Evolutionary conservation across 1,284 basidiomycete genomes (phyloP).

Genomic region (Cronartium ribicola): DNA sequence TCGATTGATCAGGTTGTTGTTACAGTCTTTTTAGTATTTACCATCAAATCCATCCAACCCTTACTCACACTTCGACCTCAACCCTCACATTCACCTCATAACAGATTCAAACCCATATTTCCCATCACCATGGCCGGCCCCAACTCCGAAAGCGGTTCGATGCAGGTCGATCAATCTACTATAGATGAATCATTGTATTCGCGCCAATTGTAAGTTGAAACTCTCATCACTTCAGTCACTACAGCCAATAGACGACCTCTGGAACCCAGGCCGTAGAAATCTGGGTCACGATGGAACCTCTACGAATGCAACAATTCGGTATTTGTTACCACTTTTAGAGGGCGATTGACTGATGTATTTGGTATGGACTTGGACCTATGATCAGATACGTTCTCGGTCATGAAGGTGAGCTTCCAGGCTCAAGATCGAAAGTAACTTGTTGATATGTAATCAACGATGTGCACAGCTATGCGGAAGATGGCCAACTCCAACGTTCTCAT

Average conservation of each 20-base stretch:
- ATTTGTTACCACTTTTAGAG: conserved; percentile 16
- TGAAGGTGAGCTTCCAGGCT: conserved; percentile 63
- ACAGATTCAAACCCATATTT: not conserved
- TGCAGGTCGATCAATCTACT: conserved; percentile 41
- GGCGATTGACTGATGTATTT: conserved; percentile 43
- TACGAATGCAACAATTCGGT: no score
- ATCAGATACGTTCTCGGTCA: conserved; percentile 88
- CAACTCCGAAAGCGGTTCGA: conserved; percentile 14
- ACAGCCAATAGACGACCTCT: no score
- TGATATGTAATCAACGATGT: not conserved
- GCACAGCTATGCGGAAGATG: conserved; percentile 93
- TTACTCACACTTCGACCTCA: no score
- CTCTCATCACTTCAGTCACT: no score
- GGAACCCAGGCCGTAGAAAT: no score
- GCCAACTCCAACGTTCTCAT: conserved; percentile 92
- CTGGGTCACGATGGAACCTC: no score
- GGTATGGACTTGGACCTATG: not conserved
- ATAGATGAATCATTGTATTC: conserved; percentile 65
- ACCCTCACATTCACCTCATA: not conserved
- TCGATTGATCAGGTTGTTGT: no score
- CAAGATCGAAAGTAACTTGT: not conserved
- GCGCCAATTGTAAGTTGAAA: conserved; percentile 74
- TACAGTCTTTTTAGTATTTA: no score
- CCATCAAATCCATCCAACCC: no score
- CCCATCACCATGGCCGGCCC: conserved; percentile 1